Conservation (phyloP, 148 eudicot genomes). For the Selenicereus undatus region DNA sequence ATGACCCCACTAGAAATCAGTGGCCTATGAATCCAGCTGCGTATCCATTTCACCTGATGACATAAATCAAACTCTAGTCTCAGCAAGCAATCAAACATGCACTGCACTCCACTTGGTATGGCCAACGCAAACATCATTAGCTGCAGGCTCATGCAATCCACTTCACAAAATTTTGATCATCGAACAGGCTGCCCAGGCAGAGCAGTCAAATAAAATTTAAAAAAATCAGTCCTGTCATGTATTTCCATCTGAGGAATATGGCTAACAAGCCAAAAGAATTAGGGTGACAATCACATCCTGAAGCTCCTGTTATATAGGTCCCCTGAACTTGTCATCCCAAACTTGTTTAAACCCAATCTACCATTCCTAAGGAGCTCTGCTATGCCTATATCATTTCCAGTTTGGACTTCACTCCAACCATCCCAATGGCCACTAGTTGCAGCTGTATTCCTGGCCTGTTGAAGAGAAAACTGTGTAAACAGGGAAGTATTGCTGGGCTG, state of each 20-base stretch:
- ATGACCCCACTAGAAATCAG: slow-evolving; percentile 17
- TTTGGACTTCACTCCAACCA: slow-evolving; percentile 41
- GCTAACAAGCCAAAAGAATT: slow-evolving; percentile 18
- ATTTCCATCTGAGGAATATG: slow-evolving; percentile 22
- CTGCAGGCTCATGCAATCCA: slow-evolving; percentile 19
- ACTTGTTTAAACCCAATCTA: slow-evolving; percentile 61
- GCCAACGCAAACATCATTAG: slow-evolving; percentile 23
- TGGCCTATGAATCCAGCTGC: slow-evolving; percentile 15
- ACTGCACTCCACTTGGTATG: slow-evolving; percentile 18
- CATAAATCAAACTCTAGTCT: slow-evolving; percentile 10
- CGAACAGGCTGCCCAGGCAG: slow-evolving; percentile 20
- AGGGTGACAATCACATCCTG: slow-evolving; percentile 51
- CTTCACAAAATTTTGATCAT: slow-evolving; percentile 18
- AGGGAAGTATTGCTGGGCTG: slow-evolving; percentile 36
- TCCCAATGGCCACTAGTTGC: slow-evolving; percentile 77
- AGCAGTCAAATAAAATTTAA: not conserved
- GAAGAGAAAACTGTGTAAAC: slow-evolving; percentile 40
- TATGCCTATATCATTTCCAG: slow-evolving; percentile 43
- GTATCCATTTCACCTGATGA: slow-evolving; percentile 21
- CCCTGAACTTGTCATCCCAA: slow-evolving; percentile 57
- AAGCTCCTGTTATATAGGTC: slow-evolving; percentile 69
- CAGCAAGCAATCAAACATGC: slow-evolving; percentile 15
- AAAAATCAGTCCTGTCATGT: slow-evolving; percentile 18
- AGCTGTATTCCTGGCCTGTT: slow-evolving; percentile 48
- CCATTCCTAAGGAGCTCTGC: slow-evolving; percentile 62